Evolutionary conservation across 176 grass and related monocot species (phyloP).

Genomic region (Phoenix roebelenii): DNA sequence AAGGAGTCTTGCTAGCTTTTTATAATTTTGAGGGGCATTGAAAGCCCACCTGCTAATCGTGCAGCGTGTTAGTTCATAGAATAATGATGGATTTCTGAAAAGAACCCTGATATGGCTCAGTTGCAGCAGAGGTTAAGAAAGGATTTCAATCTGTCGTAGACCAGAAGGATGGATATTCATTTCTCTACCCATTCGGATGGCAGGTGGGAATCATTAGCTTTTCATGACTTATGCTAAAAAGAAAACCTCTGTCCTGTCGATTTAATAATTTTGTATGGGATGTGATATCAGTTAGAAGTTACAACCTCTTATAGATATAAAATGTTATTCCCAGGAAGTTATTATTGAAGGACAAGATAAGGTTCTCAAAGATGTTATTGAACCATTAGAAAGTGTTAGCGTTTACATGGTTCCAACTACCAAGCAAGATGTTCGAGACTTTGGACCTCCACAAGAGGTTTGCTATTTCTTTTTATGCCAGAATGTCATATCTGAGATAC

Average conservation of each 20-base stretch:
- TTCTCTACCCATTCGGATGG: slow-evolving; percentile 94
- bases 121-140: slow-evolving; percentile 86
- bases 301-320: background rate
- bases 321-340: slow-evolving; percentile 49
- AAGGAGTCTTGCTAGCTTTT: background rate
- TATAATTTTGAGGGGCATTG: background rate
- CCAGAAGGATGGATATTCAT: slow-evolving; percentile 59
- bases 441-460: slow-evolving; percentile 71
- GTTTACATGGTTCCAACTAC: slow-evolving; percentile 63
- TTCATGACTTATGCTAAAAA: background rate
- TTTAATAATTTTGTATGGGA: background rate
- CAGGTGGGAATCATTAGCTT: slow-evolving; percentile 35
- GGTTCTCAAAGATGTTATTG: slow-evolving; percentile 95
- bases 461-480: background rate
- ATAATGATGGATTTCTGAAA: slow-evolving; percentile 53
- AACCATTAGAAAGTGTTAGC: slow-evolving; percentile 86
- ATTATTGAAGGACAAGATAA: slow-evolving; percentile 83
- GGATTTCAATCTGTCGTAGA: slow-evolving; percentile 63
- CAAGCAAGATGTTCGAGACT: slow-evolving; percentile 75
- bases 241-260: background rate
- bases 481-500: no score
- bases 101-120: slow-evolving; percentile 75
- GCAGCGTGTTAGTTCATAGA: slow-evolving; percentile 12
- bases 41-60: background rate
- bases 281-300: no score